Evolutionary conservation across 2,329 filamentous ascomycete genomes (phyloP), one percentile per base, ranked within the genome.

Genomic region (Rhinocladiella similis): DNA sequence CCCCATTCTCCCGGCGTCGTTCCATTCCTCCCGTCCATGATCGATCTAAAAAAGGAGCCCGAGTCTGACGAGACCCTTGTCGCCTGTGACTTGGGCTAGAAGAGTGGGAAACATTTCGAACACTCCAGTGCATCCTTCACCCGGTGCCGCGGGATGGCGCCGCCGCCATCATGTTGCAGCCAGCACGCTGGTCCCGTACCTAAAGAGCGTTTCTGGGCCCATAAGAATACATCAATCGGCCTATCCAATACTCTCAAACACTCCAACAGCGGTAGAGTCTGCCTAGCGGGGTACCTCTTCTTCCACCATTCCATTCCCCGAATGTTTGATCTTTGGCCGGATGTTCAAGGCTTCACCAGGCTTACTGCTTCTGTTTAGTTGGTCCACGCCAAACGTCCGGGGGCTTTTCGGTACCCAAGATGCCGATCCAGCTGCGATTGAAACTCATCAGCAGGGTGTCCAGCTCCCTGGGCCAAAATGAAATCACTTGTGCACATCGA

Each of bases 71-170:
- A 41, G 12, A 41, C 38, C 38, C 38, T 19, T 18, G 38, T 41
- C 38, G 38, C 18, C 38, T 16, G 38, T 41, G 22, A 46, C 5
- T 36, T 25, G 27, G 33, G 19, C 29, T n/a, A 50, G 36, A 41
- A 16, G 47, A 47, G 50, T 36, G 48, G 54, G 53, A 57, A 53
- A 53, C 54, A 42, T 41, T 43, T 54, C 33, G 56, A 58, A 58
- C 47, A 45, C 43, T 43, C 38, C 36, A 45, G 43, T 18, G 14
- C 56, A 51, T 58, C 43, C 56, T 50, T 54, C 51, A 51, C 47
- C 56, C 50, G 47, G 39, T 51, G 41, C 56, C 56, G 47, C 51
- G 56, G 46, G 56, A 50, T 58, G 51, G 56, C 51, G 51, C 51
- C 51, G 56, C 56, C 51, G 39, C 52, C 38, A 48, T 51, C 56